These are phyloP conservation scores for Zygotorulaspora florentina DNA, from an alignment of 805 yeast genomes.

Conservation along the genomic window DNA sequence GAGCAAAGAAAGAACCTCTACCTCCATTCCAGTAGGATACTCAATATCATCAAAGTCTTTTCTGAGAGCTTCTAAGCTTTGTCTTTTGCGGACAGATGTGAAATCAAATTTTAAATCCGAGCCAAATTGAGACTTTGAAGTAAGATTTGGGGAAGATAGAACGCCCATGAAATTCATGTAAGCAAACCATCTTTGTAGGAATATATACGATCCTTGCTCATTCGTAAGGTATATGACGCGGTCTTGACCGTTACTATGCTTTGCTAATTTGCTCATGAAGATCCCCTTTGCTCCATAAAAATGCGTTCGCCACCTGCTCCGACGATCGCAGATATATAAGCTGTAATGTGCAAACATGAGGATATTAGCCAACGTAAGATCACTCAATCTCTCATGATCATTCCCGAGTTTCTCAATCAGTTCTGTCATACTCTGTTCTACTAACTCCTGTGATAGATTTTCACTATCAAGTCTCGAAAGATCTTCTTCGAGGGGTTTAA, in stretches of 20 bases:
- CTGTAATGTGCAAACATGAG: conserved; percentile 57
- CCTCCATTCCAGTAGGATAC: conserved; percentile 62
- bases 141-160: conserved; percentile 47
- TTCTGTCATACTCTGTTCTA: conserved; percentile 10
- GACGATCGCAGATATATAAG: conserved; percentile 42
- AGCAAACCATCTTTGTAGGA: conserved; percentile 64
- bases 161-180: conserved; percentile 63
- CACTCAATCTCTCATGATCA: conserved; percentile 49
- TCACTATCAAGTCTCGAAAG: conserved; percentile 1
- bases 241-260: conserved; percentile 7
- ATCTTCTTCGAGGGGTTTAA: not conserved
- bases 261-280: conserved; percentile 28
- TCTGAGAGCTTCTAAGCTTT: conserved; percentile 12
- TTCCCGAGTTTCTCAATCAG: conserved; percentile 5
- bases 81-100: conserved; percentile 1
- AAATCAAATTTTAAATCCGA: conserved; percentile 24
- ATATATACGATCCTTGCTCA: conserved; percentile 38
- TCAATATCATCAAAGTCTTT: conserved; percentile 46
- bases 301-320: conserved; percentile 57
- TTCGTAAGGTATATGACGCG: conserved; percentile 9
- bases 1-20: conserved; percentile 55
- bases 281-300: conserved; percentile 65
- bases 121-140: conserved; percentile 4
- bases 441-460: conserved; percentile 4
- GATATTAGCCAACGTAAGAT: conserved; percentile 60